phyloP scores from a whole-genome alignment of 176 grass and related monocot species.

The Typha latifolia region DNA sequence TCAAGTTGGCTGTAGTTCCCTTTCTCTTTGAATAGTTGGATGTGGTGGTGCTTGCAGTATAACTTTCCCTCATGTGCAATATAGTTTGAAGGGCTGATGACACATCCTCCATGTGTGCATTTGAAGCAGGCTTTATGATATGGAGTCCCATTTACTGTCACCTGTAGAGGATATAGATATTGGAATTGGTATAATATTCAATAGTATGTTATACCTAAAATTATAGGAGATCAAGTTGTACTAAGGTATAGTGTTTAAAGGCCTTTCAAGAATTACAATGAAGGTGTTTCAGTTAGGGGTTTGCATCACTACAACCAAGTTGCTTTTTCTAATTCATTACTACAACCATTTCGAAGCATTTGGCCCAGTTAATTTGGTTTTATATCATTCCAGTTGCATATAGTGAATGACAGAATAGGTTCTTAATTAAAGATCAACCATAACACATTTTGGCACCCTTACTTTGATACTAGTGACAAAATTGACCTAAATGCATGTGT shows the following conservation, averaged over 20 bases:
- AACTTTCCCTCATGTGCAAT: background rate
- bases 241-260: background rate
- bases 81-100: conserved; percentile 3
- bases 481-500: too few species aligned
- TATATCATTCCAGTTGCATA: too few species aligned
- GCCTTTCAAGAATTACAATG: too few species aligned
- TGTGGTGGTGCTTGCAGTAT: conserved; percentile 5
- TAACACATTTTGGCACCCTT: too few species aligned
- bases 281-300: too few species aligned
- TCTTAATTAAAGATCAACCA: too few species aligned
- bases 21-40: conserved; percentile 4
- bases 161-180: background rate
- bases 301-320: too few species aligned
- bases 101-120: conserved; percentile 1
- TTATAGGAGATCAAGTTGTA: background rate
- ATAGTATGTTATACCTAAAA: background rate
- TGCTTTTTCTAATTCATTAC: too few species aligned
- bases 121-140: conserved; percentile 6
- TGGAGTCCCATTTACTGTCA: background rate
- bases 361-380: too few species aligned
- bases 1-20: conserved; percentile 6
- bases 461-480: too few species aligned
- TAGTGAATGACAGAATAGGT: too few species aligned
- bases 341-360: too few species aligned
- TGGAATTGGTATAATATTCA: background rate